A percentile compares a stretch with the other conserved stretches of the same genome.
phyloP scores from a whole-genome alignment of 208 protist genomes.

The Acanthamoeba culbertsoni region DNA sequence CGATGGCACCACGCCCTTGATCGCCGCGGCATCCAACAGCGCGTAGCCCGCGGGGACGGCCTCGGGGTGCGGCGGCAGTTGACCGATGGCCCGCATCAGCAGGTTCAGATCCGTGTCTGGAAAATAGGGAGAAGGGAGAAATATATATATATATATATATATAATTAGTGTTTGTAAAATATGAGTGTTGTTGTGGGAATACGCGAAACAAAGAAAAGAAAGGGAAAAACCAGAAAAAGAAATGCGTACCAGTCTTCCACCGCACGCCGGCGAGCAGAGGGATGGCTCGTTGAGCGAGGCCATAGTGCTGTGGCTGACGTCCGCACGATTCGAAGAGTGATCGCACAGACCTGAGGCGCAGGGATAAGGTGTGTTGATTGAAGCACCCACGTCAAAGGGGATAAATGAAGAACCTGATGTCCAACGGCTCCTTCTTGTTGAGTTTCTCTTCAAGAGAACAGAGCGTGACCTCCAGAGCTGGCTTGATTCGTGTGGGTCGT shows the following conservation, averaged over 20 bases:
- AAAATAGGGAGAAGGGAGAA: background rate
- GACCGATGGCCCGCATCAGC: background rate
- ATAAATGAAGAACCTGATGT: no score
- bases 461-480: no score
- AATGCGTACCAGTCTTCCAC: background rate
- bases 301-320: background rate
- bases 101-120: background rate
- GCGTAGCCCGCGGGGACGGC: conserved; percentile 10
- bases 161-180: no score
- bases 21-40: background rate
- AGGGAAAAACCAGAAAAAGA: no score
- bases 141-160: no score
- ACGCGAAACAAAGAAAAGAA: no score
- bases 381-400: background rate
- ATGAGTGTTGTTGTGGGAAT: no score
- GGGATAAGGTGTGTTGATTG: background rate
- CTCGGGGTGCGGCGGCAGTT: background rate
- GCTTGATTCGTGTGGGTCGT: no score
- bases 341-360: background rate
- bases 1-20: background rate
- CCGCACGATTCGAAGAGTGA: background rate
- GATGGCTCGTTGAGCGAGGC: background rate
- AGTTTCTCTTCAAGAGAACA: no score
- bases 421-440: no score
- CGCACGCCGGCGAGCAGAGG: background rate